phyloP scores from a whole-genome alignment of 73 alveolate genomes.

The Paramecium sexaurelia region DNA sequence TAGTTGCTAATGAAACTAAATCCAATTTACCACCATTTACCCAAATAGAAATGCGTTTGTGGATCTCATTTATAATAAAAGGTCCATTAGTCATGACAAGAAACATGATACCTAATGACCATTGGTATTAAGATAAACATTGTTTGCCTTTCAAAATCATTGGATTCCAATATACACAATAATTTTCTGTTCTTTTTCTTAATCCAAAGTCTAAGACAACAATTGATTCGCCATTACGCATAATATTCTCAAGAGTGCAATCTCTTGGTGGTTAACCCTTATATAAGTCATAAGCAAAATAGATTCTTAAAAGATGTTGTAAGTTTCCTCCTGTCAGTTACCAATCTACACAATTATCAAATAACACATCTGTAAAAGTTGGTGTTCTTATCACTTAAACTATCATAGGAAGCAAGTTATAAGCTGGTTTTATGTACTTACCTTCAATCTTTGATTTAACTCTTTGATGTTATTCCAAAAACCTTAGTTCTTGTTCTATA shows the following conservation, averaged over 20 bases:
- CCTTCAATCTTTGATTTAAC: slow-evolving; percentile 32
- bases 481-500: slow-evolving; percentile 2
- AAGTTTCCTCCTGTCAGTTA: background rate
- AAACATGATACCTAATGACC: slow-evolving; percentile 19
- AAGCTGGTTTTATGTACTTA: background rate
- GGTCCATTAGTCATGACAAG: slow-evolving; percentile 40
- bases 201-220: slow-evolving; percentile 28
- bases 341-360: slow-evolving; percentile 39
- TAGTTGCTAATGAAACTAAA: background rate
- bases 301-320: background rate
- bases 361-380: background rate
- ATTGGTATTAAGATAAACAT: background rate
- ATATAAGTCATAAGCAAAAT: slow-evolving; percentile 20
- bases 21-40: background rate
- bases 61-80: background rate
- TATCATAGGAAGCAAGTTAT: background rate
- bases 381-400: background rate
- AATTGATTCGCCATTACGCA: slow-evolving; percentile 19
- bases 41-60: background rate
- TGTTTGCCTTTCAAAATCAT: slow-evolving; percentile 14
- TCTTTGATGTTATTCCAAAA: background rate
- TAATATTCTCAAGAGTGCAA: slow-evolving; percentile 22
- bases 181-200: slow-evolving; percentile 20
- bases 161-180: slow-evolving; percentile 37
- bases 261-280: slow-evolving; percentile 8